Conservation (phyloP, 2,329 filamentous ascomycete species). For the Neocatenulostroma microsporum region DNA sequence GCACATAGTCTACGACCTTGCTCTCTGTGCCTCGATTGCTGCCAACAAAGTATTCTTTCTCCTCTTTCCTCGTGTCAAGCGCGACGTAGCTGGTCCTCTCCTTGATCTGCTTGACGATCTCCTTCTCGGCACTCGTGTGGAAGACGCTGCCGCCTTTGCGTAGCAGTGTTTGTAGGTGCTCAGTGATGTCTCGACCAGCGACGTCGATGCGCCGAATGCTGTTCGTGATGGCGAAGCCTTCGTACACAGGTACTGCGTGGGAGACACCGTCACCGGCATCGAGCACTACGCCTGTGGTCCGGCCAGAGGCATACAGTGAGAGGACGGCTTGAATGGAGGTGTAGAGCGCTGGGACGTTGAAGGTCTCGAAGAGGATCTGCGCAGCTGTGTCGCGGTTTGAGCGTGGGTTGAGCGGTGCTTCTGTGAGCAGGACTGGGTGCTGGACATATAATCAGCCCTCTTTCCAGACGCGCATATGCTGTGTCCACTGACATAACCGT, state of each 20-base stretch:
- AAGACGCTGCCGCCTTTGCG: conserved; percentile 91
- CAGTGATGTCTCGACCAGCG: conserved; percentile 89
- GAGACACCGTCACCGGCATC: conserved; percentile 95
- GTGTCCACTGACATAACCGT: conserved; percentile 16
- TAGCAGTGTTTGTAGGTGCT: conserved; percentile 83
- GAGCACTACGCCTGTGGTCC: conserved; percentile 91
- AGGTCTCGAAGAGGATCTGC: conserved; percentile 97
- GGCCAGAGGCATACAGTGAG: conserved; percentile 88
- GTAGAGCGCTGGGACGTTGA: conserved; percentile 94
- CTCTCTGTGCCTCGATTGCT: conserved; percentile 60
- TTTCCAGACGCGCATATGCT: not conserved
- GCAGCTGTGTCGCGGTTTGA: conserved; percentile 93
- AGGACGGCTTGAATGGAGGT: conserved; percentile 96
- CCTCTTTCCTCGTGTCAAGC: conserved; percentile 81
- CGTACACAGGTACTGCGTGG: conserved; percentile 94
- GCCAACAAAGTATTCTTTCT: conserved; percentile 79
- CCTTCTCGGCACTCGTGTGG: conserved; percentile 97
- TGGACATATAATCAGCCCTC: conserved; percentile 30
- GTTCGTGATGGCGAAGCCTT: conserved; percentile 93
- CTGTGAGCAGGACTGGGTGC: conserved; percentile 93
- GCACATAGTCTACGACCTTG: conserved; percentile 75
- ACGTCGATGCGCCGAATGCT: conserved; percentile 95
- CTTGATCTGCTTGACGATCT: conserved; percentile 96
- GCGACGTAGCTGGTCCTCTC: conserved; percentile 91
- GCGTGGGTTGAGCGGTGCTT: conserved; percentile 90